These are phyloP conservation scores for Teratosphaeria pseudoeucalypti DNA, from an alignment of 2,329 filamentous ascomycete species.

Conservation along the genomic window DNA sequence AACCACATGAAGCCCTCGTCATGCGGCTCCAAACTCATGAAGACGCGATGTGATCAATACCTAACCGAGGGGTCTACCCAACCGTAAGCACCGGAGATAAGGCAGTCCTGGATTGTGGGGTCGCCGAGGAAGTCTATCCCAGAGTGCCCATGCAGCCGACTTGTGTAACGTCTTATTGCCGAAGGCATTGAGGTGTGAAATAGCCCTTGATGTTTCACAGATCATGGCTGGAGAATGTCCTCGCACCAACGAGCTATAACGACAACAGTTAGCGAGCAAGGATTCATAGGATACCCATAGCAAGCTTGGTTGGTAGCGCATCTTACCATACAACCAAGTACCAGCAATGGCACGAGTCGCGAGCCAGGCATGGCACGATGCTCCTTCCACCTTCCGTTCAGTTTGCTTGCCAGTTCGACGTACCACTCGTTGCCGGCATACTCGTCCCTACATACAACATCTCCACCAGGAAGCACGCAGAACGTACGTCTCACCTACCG, in stretches of 20 bases:
- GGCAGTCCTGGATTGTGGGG: not conserved
- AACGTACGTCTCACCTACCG: not conserved
- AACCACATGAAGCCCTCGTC: not conserved
- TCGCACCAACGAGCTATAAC: not conserved
- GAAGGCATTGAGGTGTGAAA: not conserved
- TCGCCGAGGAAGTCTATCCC: not conserved
- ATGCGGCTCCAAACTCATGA: not conserved
- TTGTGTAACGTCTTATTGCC: not conserved
- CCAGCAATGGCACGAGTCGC: slow-evolving; percentile 2
- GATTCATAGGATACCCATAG: not conserved
- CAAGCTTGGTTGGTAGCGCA: not conserved
- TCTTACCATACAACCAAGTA: not conserved
- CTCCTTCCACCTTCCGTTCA: not conserved
- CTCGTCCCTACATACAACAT: not conserved
- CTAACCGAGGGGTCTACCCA: not conserved
- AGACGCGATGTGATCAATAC: not conserved
- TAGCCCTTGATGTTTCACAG: not conserved
- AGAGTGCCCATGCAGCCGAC: not conserved
- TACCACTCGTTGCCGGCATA: not conserved
- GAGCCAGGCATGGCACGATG: slow-evolving; percentile 6
- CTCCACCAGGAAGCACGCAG: not conserved
- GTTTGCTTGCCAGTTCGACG: not conserved
- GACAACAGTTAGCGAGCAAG: not conserved
- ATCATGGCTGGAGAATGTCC: not conserved
- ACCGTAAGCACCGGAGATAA: not conserved